phyloP scores from a whole-genome alignment of 2,329 filamentous ascomycete species.

The Zymoseptoria brevis region DNA sequence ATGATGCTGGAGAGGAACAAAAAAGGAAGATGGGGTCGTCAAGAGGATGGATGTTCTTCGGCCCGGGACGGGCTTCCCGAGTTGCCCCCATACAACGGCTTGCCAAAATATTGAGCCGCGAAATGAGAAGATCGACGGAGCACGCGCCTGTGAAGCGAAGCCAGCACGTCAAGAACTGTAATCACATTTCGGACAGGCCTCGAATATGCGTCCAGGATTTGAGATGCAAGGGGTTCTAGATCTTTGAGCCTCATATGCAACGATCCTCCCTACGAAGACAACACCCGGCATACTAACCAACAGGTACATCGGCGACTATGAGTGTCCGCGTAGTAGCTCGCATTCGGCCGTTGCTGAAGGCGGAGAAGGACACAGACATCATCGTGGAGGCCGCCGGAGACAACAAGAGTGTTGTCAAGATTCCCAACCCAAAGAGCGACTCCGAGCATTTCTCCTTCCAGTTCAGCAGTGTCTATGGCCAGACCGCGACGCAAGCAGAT shows the following conservation, averaged over 20 bases:
- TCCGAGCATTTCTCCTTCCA: constrained; percentile 86
- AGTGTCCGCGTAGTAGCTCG: constrained; percentile 82
- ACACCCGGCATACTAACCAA: constrained; percentile 1
- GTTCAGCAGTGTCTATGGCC: constrained; percentile 88
- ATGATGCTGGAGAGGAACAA: background rate
- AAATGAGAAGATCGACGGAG: background rate
- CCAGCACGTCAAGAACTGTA: background rate
- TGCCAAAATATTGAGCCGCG: background rate
- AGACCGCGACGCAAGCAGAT: constrained; percentile 70
- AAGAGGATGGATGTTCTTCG: background rate
- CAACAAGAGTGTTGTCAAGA: constrained; percentile 59
- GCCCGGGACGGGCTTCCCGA: background rate
- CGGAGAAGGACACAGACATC: constrained; percentile 77
- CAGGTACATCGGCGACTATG: constrained; percentile 13
- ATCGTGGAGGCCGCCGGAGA: constrained; percentile 57
- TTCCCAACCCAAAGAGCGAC: constrained; percentile 90
- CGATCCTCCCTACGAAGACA: constrained; percentile 3
- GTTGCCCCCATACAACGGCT: background rate
- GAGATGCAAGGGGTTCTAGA: background rate
- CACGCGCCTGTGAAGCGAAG: background rate
- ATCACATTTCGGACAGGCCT: background rate
- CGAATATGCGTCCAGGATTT: background rate
- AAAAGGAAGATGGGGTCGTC: background rate
- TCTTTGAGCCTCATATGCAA: background rate
- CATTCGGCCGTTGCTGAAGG: constrained; percentile 77